Evolutionary conservation across 345 rosid species (phyloP), one percentile per base, ranked within the genome.

Genomic region (Toxicodendron radicans): DNA sequence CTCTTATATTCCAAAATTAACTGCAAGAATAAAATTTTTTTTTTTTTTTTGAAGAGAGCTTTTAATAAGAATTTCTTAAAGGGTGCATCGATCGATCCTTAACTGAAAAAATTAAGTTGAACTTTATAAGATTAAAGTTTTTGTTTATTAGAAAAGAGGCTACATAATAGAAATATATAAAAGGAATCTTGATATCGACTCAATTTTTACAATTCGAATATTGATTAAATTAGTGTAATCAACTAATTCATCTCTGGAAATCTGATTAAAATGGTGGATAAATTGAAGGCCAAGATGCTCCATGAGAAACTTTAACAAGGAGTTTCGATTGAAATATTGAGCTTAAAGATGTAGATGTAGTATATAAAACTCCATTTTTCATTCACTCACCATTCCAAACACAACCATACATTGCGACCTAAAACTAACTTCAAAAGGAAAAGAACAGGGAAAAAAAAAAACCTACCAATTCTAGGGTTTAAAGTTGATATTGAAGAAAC

Each of bases 381-480:
- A 77, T 79, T 73, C 76, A 75, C 83, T 73, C 75, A 49, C 64
- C 73, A 68, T 30, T 24, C 33, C 33, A 71, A 74, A 80, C 84
- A 64, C 66, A 61, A 71, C 41, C 76, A 59, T 49, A 72, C 71
- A 73, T 62, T 76, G 52, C 69, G 64, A 61, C 61, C 71, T 73
- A 73, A 68, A 33, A 52, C 66, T 23, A 7, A 24, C 14, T 52
- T 14, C 0, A 56, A 24, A 17, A 58, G 17, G 10, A 58, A 73
- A 51, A 38, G 4, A 0, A 45, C 32, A 63, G 10, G n/a, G n/a
- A n/a, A n/a, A n/a, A 1, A 17, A 49, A 20, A 64, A 62, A 46
- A 21, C 46, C 78, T 71, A 74, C 41, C 61, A 72, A 48, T 64
- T 73, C 83, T 79, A 83, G 85, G 88, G 85, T 83, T 85, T 82